phyloP scores from a whole-genome alignment of 1,284 basidiomycete species.

The Trametes versicolor region DNA sequence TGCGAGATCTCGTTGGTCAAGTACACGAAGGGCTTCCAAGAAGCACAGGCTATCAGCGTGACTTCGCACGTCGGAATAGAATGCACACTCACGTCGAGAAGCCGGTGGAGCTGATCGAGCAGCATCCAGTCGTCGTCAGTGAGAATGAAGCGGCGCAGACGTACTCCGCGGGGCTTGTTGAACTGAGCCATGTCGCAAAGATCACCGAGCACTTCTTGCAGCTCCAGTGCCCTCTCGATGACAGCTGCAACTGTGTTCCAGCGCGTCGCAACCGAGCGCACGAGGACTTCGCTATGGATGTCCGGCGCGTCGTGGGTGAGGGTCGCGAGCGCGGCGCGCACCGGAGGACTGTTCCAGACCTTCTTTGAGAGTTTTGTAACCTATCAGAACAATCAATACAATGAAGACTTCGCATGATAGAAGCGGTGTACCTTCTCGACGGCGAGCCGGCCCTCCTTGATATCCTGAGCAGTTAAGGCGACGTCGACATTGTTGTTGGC shows the following conservation, averaged over 20 bases:
- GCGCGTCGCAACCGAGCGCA: neutral
- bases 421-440: neutral
- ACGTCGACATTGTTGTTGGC: neutral
- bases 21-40: neutral
- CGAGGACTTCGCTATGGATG: neutral
- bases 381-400: neutral
- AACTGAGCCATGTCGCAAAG: neutral
- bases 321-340: neutral
- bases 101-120: neutral
- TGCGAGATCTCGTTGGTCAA: neutral
- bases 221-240: neutral
- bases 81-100: neutral
- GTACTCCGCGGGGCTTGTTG: neutral
- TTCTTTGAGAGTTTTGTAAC: neutral
- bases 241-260: neutral
- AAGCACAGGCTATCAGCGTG: too few species aligned
- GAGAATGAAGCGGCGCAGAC: neutral
- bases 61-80: too few species aligned
- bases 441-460: neutral
- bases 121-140: neutral
- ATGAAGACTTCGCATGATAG: neutral
- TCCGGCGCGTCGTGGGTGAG: neutral
- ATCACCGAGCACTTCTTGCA: neutral
- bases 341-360: neutral
- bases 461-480: neutral